Evolutionary conservation across 768 basidiomycete genomes (phyloP).

Genomic region (Termitomyces sp.): DNA sequence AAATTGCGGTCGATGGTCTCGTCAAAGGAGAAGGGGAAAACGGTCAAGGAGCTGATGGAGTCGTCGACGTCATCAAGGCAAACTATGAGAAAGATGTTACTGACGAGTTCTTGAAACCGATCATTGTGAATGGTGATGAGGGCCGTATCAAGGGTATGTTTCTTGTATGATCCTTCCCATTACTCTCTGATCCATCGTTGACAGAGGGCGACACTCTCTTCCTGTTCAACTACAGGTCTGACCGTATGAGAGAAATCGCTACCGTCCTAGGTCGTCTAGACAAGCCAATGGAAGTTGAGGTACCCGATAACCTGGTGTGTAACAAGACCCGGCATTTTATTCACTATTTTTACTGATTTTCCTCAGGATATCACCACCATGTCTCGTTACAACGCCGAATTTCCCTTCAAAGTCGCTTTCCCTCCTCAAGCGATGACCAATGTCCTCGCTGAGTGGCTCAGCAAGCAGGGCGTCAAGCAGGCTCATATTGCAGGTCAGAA

Average conservation of each 20-base stretch:
- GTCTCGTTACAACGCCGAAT: conserved; percentile 90
- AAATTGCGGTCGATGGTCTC: conserved; percentile 85
- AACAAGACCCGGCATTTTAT: neutral
- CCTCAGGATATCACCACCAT: conserved; percentile 83
- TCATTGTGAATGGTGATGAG: conserved; percentile 78
- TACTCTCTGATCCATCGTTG: neutral
- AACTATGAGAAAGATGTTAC: conserved; percentile 85
- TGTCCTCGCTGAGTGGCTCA: conserved; percentile 90
- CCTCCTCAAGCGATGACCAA: conserved; percentile 94
- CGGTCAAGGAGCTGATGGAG: conserved; percentile 45
- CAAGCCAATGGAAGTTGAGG: conserved; percentile 78
- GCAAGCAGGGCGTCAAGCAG: conserved; percentile 76
- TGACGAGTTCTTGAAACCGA: conserved; percentile 95
- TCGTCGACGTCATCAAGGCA: conserved; percentile 46
- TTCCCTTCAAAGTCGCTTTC: conserved; percentile 87
- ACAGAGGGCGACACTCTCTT: conserved; percentile 86
- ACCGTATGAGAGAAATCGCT: conserved; percentile 92
- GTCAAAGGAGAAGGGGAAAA: conserved; percentile 65
- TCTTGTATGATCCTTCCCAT: neutral
- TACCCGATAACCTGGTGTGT: conserved; percentile 79
- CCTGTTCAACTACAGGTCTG: conserved; percentile 97
- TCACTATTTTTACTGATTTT: neutral
- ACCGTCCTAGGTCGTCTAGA: conserved; percentile 76
- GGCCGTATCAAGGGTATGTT: conserved; percentile 74
- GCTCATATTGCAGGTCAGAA: conserved; percentile 78